Base-by-base conservation (phyloP, 2,329 filamentous ascomycete genomes). In the Pestalotiopsis sp. region DNA sequence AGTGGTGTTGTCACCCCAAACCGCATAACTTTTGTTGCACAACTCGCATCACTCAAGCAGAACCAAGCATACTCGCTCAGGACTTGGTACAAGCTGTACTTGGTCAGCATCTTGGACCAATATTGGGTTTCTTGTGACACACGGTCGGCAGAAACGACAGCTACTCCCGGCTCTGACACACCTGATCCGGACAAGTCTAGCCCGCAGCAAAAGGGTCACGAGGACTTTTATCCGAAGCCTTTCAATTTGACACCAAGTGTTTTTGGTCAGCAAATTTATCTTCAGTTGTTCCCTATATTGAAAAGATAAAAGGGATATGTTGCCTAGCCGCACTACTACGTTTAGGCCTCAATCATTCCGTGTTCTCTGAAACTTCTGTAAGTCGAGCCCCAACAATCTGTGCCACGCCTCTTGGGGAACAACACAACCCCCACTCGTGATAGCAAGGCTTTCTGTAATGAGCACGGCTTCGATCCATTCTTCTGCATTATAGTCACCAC, bases 151-250 rank as follows among this genome's bases (percentile, higher is more conserved):
- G 23, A 9, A 49, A 57, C 23, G 36, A 65, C 25, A 12, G n/a
- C 52, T 49, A 45, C 23, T 65, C 12, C 63, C 63, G 36, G 63
- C 63, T 20, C 52, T 65, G 63, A 31, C 49, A 55, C 63, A 57
- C 63, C 63, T 57, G 6, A 25, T 65, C 23, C 41, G 45, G 63
- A 9, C 63, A 57, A 65, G 41, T 20, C 39, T 57, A 57, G 41
- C 25, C 57, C 41, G 52, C 31, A 14, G 20, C 38, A 64, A n/a
- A 20, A 64, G 61, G 45, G 63, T 65, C 63, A 65, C 63, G 49
- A 55, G 63, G 63, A 20, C 63, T 36, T 23, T 65, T 55, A 55
- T 45, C 63, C 63, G 63, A 65, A 57, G 41, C 36, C 27, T 57
- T 36, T 31, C 36, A 49, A 17, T 65, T 31, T 57, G 31, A 36